Conservation (phyloP, 345 rosid genomes). For the Euphorbia pulcherrima region DNA sequence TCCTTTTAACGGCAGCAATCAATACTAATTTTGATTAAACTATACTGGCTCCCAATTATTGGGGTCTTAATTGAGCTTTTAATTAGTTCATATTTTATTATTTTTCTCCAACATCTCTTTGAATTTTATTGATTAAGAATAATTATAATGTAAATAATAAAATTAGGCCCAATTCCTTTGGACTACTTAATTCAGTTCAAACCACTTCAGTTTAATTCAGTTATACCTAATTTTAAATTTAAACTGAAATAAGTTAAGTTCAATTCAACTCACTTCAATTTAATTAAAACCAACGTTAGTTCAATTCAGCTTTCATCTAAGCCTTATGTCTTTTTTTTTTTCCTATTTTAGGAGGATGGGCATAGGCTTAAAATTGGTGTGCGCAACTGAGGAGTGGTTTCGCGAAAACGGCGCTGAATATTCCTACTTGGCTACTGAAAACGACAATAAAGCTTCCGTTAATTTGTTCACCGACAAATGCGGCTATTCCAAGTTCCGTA, state of each 20-base stretch:
- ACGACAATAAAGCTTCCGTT: slow-evolving; percentile 83
- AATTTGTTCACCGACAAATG: slow-evolving; percentile 82
- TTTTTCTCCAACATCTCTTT: slow-evolving; percentile 6
- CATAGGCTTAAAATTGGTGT: slow-evolving; percentile 65
- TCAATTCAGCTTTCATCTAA: too few relatives aligned
- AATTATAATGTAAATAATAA: background rate
- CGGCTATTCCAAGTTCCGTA: slow-evolving; percentile 87
- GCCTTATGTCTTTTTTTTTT: background rate
- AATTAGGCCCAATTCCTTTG: too few relatives aligned
- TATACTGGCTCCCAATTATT: background rate
- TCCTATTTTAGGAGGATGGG: slow-evolving; percentile 72
- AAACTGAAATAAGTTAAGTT: too few relatives aligned
- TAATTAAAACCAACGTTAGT: too few relatives aligned
- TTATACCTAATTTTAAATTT: too few relatives aligned
- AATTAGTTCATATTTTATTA: background rate
- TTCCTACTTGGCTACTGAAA: slow-evolving; percentile 88
- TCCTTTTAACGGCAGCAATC: too few relatives aligned
- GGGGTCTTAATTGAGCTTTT: background rate
- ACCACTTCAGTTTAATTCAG: too few relatives aligned
- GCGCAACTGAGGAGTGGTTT: slow-evolving; percentile 75
- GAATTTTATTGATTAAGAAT: background rate
- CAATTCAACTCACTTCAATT: too few relatives aligned
- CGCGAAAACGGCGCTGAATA: slow-evolving; percentile 73
- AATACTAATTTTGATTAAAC: background rate
- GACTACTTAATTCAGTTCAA: too few relatives aligned